phyloP scores from a whole-genome alignment of 2,329 filamentous ascomycete genomes.

The Ophiobolus disseminans region DNA sequence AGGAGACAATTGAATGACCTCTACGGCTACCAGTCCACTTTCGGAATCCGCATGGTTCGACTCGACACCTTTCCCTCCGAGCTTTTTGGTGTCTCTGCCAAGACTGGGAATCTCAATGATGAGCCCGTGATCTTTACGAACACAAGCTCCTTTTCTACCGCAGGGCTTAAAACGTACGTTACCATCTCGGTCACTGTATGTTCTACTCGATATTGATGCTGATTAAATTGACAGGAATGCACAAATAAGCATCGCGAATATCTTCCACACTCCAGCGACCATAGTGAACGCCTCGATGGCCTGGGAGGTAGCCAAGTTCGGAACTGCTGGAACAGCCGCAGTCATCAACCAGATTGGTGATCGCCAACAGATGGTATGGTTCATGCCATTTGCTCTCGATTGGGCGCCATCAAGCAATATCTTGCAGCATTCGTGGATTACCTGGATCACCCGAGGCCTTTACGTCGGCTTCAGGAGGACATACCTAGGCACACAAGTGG shows the following conservation, averaged over 20 bases:
- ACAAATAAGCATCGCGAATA: constrained; percentile 42
- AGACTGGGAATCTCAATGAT: constrained; percentile 42
- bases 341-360: constrained; percentile 66
- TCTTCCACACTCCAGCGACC: constrained; percentile 66
- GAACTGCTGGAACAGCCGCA: constrained; percentile 59
- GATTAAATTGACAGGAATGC: constrained; percentile 26
- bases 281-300: constrained; percentile 62
- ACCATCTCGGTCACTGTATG: not conserved
- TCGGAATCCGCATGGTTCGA: constrained; percentile 67
- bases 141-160: constrained; percentile 60
- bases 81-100: constrained; percentile 55
- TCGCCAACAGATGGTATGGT: constrained; percentile 69
- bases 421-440: constrained; percentile 68
- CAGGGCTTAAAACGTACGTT: constrained; percentile 58
- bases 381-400: constrained; percentile 61
- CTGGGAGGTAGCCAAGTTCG: constrained; percentile 58
- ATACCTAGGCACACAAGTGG: constrained; percentile 65
- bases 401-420: constrained; percentile 64
- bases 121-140: constrained; percentile 61
- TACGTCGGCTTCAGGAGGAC: constrained; percentile 64
- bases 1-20: constrained; percentile 63
- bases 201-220: constrained; percentile 2
- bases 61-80: constrained; percentile 64
- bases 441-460: constrained; percentile 67
- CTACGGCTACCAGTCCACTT: constrained; percentile 64